Evolutionary conservation across 345 rosid species (phyloP).

Genomic region (Euphorbia lathyris): DNA sequence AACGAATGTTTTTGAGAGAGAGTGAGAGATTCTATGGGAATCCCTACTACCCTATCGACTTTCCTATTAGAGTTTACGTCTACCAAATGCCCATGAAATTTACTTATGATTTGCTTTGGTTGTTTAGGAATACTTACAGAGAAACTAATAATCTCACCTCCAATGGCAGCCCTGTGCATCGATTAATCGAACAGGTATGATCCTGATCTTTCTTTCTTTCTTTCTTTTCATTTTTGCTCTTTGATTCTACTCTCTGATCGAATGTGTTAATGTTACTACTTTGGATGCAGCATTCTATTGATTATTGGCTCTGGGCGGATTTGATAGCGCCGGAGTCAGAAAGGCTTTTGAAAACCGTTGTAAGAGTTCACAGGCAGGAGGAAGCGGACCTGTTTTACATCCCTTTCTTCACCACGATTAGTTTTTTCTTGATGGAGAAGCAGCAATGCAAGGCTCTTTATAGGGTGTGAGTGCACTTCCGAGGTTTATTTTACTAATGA

Average conservation of each 20-base stretch:
- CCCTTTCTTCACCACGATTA: slow-evolving; percentile 86
- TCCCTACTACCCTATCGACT: slow-evolving; percentile 45
- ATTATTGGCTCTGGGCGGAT: slow-evolving; percentile 98
- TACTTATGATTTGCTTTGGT: slow-evolving; percentile 75
- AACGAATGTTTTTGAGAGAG: slow-evolving; percentile 40
- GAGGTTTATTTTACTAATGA: slow-evolving; percentile 14
- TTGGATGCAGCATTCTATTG: slow-evolving; percentile 74
- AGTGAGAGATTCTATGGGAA: slow-evolving; percentile 34
- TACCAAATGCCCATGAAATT: slow-evolving; percentile 88
- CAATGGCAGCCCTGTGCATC: slow-evolving; percentile 97
- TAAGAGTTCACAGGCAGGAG: slow-evolving; percentile 69
- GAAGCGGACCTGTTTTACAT: slow-evolving; percentile 86
- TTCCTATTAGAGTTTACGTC: slow-evolving; percentile 74
- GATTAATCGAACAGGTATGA: slow-evolving; percentile 77
- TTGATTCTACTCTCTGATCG: background rate
- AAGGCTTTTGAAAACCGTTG: slow-evolving; percentile 73
- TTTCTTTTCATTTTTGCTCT: background rate
- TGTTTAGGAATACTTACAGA: slow-evolving; percentile 62
- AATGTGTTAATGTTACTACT: background rate
- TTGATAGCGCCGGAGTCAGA: slow-evolving; percentile 70
- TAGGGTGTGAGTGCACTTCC: slow-evolving; percentile 94
- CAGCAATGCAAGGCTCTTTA: slow-evolving; percentile 96
- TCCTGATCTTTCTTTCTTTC: background rate
- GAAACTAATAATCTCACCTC: slow-evolving; percentile 83
- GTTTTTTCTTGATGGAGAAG: slow-evolving; percentile 92